These are phyloP conservation scores for Teratosphaeria viscida DNA, from an alignment of 2,329 filamentous ascomycete species.

Conservation along the genomic window DNA sequence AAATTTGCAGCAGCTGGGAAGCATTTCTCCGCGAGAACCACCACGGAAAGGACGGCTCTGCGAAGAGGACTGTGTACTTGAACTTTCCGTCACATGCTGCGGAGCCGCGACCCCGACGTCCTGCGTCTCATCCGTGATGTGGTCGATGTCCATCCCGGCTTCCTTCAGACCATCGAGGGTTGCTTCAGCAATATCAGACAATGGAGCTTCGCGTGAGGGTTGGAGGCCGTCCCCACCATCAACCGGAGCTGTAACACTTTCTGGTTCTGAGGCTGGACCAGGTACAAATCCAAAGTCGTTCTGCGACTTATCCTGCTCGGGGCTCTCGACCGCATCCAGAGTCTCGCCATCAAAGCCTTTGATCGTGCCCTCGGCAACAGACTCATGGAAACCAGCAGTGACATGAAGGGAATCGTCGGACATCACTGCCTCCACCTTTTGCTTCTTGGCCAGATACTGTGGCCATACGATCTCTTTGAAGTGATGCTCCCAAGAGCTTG, in stretches of 20 bases:
- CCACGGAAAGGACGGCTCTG: not conserved
- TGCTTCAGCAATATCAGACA: not conserved
- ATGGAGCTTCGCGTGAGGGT: not conserved
- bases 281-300: not conserved
- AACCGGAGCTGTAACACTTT: not conserved
- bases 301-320: not conserved
- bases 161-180: not conserved
- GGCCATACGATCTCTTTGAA: conserved; percentile 14
- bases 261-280: not conserved
- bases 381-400: not conserved
- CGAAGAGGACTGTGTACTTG: not conserved
- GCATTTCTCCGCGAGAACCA: not conserved
- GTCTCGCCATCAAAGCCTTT: not conserved
- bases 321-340: not conserved
- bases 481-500: conserved; percentile 12
- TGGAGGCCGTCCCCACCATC: not conserved
- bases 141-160: not conserved
- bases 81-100: not conserved
- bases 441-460: conserved; percentile 6
- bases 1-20: conserved; percentile 2
- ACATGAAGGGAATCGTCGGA: not conserved
- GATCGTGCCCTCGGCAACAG: not conserved
- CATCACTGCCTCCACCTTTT: not conserved
- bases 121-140: not conserved
- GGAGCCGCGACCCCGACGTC: not conserved